phyloP scores from a whole-genome alignment of 129 eudicot genomes.

The Silybum marianum region DNA sequence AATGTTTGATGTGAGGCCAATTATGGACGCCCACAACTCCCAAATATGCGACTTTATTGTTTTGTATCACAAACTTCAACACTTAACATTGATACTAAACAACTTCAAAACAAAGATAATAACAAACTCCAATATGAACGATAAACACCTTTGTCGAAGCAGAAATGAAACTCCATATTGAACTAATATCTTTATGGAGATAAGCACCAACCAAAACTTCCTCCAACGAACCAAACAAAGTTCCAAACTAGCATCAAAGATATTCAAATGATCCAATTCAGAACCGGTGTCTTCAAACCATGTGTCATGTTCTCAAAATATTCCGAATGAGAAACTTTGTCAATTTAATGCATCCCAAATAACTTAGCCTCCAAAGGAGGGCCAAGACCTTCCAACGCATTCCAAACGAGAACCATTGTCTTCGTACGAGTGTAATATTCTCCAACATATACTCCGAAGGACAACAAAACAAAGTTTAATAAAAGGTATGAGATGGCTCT shows the following conservation, averaged over 20 bases:
- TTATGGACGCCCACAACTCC: no score
- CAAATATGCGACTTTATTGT: no score
- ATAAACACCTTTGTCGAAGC: no score
- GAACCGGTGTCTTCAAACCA: background rate
- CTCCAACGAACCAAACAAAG: background rate
- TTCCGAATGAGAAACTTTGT: no score
- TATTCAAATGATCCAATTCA: background rate
- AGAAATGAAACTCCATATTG: no score
- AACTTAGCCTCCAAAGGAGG: background rate
- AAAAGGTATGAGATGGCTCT: background rate
- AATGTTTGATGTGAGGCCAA: no score
- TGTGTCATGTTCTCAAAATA: background rate
- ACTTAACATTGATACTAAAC: no score
- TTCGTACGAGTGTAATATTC: background rate
- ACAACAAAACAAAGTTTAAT: background rate
- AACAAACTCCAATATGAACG: no score
- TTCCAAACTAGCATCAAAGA: background rate
- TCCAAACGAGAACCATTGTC: background rate
- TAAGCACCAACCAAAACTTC: no score
- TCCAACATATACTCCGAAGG: background rate
- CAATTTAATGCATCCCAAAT: background rate
- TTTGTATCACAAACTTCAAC: no score
- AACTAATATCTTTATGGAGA: no score
- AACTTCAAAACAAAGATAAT: no score
- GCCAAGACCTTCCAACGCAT: background rate